Evolutionary conservation across 371 early-diverging fungal species (phyloP).

Genomic region (Syncephalastrum racemosum): DNA sequence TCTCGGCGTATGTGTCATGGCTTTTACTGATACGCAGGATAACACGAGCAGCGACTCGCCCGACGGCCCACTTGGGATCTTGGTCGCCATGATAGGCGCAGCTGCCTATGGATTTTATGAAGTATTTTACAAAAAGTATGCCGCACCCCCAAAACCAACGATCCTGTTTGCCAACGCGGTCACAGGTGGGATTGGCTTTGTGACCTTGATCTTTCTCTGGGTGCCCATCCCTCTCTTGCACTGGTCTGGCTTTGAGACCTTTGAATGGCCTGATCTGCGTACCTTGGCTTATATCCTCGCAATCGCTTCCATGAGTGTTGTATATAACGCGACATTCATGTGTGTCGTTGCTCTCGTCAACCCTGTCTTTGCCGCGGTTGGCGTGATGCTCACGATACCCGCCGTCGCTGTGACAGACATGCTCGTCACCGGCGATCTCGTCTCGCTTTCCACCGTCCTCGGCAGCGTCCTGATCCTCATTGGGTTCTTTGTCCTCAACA

Average conservation of each 20-base stretch:
- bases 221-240: conserved; percentile 75
- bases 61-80: conserved; percentile 35
- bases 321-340: conserved; percentile 80
- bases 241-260: conserved; percentile 58
- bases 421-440: conserved; percentile 48
- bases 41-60: conserved; percentile 13
- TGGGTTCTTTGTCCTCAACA: conserved; percentile 54
- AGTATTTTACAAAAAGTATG: conserved; percentile 80
- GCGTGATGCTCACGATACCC: conserved; percentile 82
- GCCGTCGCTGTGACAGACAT: conserved; percentile 69
- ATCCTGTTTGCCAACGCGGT: conserved; percentile 71
- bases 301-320: conserved; percentile 70
- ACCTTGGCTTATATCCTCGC: conserved; percentile 56
- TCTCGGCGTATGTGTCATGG: conserved; percentile 69
- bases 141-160: conserved; percentile 58
- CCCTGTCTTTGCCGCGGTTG: conserved; percentile 83
- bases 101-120: conserved; percentile 66
- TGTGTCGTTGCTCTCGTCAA: conserved; percentile 74
- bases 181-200: conserved; percentile 65
- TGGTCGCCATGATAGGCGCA: conserved; percentile 55
- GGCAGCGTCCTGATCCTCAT: conserved; percentile 56
- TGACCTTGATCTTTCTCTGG: conserved; percentile 66
- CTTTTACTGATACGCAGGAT: conserved; percentile 33
- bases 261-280: conserved; percentile 58
- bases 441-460: conserved; percentile 47